Percentiles rank a stretch among this genome's conserved stretches.
Evolutionary conservation across 129 eudicot genomes (phyloP).

Genomic region (Arctium lappa): DNA sequence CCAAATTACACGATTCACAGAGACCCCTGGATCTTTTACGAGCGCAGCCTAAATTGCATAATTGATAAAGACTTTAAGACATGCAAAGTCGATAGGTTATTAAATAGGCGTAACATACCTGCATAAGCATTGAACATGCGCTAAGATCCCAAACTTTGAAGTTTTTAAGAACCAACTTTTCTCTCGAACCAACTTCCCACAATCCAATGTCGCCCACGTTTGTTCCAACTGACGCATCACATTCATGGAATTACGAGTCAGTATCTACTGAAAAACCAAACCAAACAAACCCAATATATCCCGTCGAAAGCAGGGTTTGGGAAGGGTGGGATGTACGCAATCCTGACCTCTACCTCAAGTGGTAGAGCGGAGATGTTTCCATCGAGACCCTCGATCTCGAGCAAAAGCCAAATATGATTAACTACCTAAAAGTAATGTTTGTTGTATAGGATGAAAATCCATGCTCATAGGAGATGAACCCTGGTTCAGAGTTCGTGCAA

Average conservation of each 20-base stretch:
- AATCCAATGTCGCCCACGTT: constrained; percentile 48
- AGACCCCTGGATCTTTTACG: constrained; percentile 47
- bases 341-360: not conserved
- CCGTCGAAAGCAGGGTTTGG: not conserved
- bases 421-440: constrained; percentile 52
- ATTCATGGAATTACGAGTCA: not conserved
- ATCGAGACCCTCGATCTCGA: no score
- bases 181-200: constrained; percentile 48
- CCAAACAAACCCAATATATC: not conserved
- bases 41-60: constrained; percentile 43
- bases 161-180: constrained; percentile 35
- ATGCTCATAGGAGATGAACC: constrained; percentile 56
- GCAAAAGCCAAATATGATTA: not conserved
- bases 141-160: constrained; percentile 42
- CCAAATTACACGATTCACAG: constrained; percentile 70
- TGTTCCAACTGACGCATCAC: constrained; percentile 43
- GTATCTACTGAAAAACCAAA: not conserved
- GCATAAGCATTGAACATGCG: constrained; percentile 28
- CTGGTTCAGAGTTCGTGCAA: constrained; percentile 37
- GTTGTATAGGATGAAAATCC: constrained; percentile 69
- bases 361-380: not conserved
- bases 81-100: not conserved
- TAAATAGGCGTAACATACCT: constrained; percentile 28
- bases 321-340: not conserved
- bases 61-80: not conserved